Evolutionary conservation across 129 eudicot genomes (phyloP).

Genomic region (Ambrosia trifida): DNA sequence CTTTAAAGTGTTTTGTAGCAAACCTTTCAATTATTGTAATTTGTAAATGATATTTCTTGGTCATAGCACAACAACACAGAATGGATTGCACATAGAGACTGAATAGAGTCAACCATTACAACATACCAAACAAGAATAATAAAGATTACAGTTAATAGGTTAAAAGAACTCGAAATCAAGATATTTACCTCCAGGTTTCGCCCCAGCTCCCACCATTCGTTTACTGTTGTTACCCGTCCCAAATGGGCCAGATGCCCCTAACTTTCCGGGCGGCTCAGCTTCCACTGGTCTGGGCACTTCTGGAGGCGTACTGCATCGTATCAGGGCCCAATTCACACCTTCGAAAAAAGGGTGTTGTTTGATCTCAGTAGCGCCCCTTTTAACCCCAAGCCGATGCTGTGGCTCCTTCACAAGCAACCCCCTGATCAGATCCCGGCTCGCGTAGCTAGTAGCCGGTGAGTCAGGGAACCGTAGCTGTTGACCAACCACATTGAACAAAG

Average conservation of each 20-base stretch:
- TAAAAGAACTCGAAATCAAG: constrained; percentile 7
- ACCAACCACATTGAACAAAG: neutral
- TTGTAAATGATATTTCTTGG: too few species aligned
- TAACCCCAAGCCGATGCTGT: neutral
- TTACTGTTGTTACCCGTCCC: neutral
- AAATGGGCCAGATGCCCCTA: neutral
- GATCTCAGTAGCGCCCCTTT: constrained; percentile 6
- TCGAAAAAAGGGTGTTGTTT: neutral
- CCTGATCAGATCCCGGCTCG: neutral
- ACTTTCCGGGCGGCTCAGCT: neutral
- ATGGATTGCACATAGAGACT: neutral
- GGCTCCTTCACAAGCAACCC: constrained; percentile 10
- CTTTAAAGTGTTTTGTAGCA: too few species aligned
- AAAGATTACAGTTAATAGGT: neutral
- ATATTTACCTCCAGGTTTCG: constrained; percentile 5
- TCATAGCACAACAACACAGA: too few species aligned
- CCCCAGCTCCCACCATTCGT: neutral
- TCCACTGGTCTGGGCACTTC: constrained; percentile 3
- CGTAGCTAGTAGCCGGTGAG: neutral
- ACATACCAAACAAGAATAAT: constrained; percentile 1
- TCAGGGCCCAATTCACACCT: constrained; percentile 9
- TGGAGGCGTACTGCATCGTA: neutral
- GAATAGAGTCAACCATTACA: neutral
- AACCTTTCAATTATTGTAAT: too few species aligned
- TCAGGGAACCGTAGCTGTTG: constrained; percentile 4